These are phyloP conservation scores for Acanthamoeba quina DNA, from an alignment of 208 protist genomes.

Conservation along the genomic window DNA sequence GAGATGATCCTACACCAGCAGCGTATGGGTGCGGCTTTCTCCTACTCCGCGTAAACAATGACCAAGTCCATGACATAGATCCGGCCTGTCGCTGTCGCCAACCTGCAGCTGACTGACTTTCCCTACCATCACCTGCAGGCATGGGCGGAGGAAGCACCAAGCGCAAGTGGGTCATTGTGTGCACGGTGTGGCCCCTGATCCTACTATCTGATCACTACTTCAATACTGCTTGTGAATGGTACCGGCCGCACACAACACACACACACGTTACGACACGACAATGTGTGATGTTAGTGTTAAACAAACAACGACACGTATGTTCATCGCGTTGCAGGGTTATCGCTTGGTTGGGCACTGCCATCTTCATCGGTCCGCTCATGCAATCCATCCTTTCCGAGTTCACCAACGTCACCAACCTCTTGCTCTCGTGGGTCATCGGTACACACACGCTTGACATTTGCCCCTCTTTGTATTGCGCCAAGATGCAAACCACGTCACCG, in stretches of 20 bases:
- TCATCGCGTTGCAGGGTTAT: not conserved
- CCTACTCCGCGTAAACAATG: not conserved
- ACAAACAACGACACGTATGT: no score
- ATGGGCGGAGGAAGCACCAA: slow-evolving; percentile 53
- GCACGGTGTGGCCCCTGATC: slow-evolving; percentile 54
- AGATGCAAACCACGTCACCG: no score
- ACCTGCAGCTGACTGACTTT: not conserved
- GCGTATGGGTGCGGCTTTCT: not conserved
- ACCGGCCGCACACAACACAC: not conserved
- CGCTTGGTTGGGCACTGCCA: slow-evolving; percentile 27
- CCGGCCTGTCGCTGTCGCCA: no score
- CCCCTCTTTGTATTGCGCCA: no score
- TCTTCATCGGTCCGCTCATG: slow-evolving; percentile 36
- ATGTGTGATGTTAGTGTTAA: no score
- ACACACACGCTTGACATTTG: not conserved
- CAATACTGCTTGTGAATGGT: slow-evolving; percentile 56
- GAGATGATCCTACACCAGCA: slow-evolving; percentile 59
- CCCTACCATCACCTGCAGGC: not conserved
- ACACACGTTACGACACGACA: not conserved
- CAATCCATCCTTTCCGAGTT: slow-evolving; percentile 60
- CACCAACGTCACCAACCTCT: slow-evolving; percentile 29
- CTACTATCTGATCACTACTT: slow-evolving; percentile 36
- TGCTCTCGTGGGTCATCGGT: slow-evolving; percentile 26
- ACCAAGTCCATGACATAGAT: no score
- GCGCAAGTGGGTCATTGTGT: slow-evolving; percentile 48